A percentile compares a stretch with the other conserved stretches of the same genome.
phyloP scores from a whole-genome alignment of 1,284 basidiomycete species.

The Papiliotrema terrestris region DNA sequence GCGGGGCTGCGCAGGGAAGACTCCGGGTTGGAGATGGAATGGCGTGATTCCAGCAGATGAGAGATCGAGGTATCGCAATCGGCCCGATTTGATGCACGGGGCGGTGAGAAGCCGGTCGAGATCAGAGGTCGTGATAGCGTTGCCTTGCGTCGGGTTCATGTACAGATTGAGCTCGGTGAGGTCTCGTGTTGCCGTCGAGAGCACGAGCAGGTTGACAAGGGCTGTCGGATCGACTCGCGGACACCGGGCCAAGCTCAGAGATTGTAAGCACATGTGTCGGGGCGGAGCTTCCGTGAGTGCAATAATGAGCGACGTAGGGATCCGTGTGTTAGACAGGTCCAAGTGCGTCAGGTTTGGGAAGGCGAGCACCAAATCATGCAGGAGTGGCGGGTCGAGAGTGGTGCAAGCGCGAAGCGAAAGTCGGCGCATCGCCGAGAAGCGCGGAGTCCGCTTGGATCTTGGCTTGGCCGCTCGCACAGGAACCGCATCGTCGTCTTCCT shows the following conservation, averaged over 20 bases:
- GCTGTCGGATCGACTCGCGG: constrained; percentile 74
- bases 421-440: constrained; percentile 73
- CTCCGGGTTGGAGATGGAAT: constrained; percentile 53
- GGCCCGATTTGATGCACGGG: constrained; percentile 74
- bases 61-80: constrained; percentile 82
- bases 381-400: constrained; percentile 65
- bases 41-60: constrained; percentile 74
- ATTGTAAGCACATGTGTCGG: constrained; percentile 63
- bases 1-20: constrained; percentile 64
- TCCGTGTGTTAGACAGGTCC: constrained; percentile 61
- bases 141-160: constrained; percentile 80
- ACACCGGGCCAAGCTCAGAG: constrained; percentile 85
- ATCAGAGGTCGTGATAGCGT: constrained; percentile 69
- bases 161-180: constrained; percentile 82
- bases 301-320: constrained; percentile 56
- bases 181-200: constrained; percentile 59
- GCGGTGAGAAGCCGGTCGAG: constrained; percentile 69
- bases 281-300: constrained; percentile 54
- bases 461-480: not conserved
- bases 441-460: constrained; percentile 37
- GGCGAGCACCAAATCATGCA: constrained; percentile 66
- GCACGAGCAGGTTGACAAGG: constrained; percentile 70
- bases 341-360: constrained; percentile 48
- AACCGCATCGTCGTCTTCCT: constrained; percentile 24
- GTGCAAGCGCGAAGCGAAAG: constrained; percentile 82